These are phyloP conservation scores for Porcisia hertigi DNA, from an alignment of 208 protist species.

Conservation along the genomic window DNA sequence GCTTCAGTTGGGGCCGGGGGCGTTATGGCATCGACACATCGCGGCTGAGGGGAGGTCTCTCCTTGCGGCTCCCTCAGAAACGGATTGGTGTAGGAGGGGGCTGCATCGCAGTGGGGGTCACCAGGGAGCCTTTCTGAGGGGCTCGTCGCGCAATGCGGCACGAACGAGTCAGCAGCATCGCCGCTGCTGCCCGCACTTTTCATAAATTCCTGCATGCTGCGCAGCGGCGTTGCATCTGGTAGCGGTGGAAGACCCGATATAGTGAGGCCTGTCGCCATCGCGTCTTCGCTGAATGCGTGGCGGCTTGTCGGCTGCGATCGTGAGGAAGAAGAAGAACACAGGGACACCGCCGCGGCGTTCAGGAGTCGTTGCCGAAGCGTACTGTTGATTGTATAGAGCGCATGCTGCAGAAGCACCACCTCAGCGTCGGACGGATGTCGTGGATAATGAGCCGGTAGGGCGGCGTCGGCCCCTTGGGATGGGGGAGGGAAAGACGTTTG, in stretches of 20 bases:
- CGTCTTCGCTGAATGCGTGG: slow-evolving; percentile 1
- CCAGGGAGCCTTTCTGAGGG: not conserved
- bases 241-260: slow-evolving; percentile 17
- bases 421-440: slow-evolving; percentile 42
- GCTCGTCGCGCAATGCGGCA: not conserved
- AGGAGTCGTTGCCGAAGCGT: slow-evolving; percentile 30
- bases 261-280: not conserved
- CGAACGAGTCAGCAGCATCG: not conserved
- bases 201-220: not conserved
- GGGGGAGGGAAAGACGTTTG: not conserved
- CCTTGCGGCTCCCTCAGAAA: not conserved
- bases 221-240: slow-evolving; percentile 27
- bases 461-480: not conserved
- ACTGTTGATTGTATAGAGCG: slow-evolving; percentile 29
- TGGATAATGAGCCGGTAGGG: not conserved
- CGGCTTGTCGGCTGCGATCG: slow-evolving; percentile 11
- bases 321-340: slow-evolving; percentile 25
- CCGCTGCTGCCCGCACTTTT: not conserved
- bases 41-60: not conserved
- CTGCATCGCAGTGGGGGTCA: not conserved
- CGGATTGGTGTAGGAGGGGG: not conserved
- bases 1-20: not conserved
- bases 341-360: slow-evolving; percentile 22
- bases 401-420: slow-evolving; percentile 34
- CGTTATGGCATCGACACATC: not conserved